Evolutionary conservation across 176 grass and related monocot species (phyloP), one percentile per base, ranked within the genome.

Genomic region (Carex pumila): DNA sequence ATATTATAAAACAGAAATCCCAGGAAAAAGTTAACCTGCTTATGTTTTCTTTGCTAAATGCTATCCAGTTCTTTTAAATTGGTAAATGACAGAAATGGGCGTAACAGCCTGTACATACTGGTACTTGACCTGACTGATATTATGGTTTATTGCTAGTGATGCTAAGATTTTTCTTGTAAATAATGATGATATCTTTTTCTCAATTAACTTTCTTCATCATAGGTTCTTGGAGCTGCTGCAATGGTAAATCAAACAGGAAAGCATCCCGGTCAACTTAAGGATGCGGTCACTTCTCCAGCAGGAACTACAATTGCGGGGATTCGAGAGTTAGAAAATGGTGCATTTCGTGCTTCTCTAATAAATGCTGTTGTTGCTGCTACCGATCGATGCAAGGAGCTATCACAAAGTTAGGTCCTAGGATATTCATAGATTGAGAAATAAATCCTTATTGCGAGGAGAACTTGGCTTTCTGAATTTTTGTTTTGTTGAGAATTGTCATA

Each of bases 221-320:
- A 94, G 93, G 97, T 99, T 79, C 84, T 99, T 61, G 93, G 97
- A 72, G 97, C 93, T 84, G 90, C 97, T 87, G 83, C 97, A 67
- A 99, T 99, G 97, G 97, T 96, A 77, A 95, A 84, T 43, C 22
- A 94, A 71, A 99, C 89, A 0, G 91, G 91, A 62, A 96, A 92
- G 85, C 97, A 99, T 90, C 97, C 97, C 4, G 90, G 91, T 21
- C 87, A 96, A 59, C 93, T 99, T 68, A 99, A 99, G 84, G 97
- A 99, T 85, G 91, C 89, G 56, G 97, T 99, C 72, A 89, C 97
- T 43, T 99, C 97, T 65, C 97, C 97, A n/a, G 97, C 97, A 47
- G 97, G 97, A 60, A 99, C 97, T 29, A 99, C 97, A 21, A 99
- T 99, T 64, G 79, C 97, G 29, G 97, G 97, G n/a, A 88, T 99